phyloP scores from a whole-genome alignment of 331 rosid genomes.

The Telfairia occidentalis region DNA sequence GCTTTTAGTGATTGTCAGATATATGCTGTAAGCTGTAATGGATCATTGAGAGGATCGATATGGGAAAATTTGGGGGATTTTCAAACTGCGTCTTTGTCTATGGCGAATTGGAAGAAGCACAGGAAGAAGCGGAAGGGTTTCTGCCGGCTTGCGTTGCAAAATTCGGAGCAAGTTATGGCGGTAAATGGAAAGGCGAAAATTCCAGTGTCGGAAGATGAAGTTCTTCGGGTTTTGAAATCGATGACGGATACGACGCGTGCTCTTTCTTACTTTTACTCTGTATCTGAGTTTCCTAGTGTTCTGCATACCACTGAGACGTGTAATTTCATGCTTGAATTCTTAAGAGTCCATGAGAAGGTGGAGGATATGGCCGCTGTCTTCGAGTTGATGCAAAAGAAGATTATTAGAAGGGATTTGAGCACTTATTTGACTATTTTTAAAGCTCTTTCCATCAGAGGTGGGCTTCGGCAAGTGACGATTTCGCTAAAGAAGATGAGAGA shows the following conservation, averaged over 20 bases:
- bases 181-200: conserved; percentile 26
- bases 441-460: conserved; percentile 63
- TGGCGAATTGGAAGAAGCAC: conserved; percentile 27
- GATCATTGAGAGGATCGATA: conserved; percentile 22
- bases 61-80: conserved; percentile 33
- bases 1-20: conserved; percentile 24
- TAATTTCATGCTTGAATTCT: conserved; percentile 76
- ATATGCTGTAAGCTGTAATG: conserved; percentile 24
- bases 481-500: conserved; percentile 57
- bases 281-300: conserved; percentile 45
- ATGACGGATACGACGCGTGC: conserved; percentile 40
- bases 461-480: conserved; percentile 48
- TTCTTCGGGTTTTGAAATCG: conserved; percentile 48
- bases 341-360: conserved; percentile 39
- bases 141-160: conserved; percentile 26
- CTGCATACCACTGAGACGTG: conserved; percentile 74
- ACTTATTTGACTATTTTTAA: conserved; percentile 59
- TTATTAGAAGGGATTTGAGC: conserved; percentile 43
- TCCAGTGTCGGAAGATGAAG: conserved; percentile 53
- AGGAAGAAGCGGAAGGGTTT: conserved; percentile 32
- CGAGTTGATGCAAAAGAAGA: conserved; percentile 65
- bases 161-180: conserved; percentile 25
- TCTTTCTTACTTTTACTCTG: conserved; percentile 53
- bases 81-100: conserved; percentile 29
- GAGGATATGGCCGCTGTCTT: conserved; percentile 71